Evolutionary conservation across 768 basidiomycete species (phyloP), one percentile per base, ranked within the genome.

Genomic region (Pisolithus tinctorius): DNA sequence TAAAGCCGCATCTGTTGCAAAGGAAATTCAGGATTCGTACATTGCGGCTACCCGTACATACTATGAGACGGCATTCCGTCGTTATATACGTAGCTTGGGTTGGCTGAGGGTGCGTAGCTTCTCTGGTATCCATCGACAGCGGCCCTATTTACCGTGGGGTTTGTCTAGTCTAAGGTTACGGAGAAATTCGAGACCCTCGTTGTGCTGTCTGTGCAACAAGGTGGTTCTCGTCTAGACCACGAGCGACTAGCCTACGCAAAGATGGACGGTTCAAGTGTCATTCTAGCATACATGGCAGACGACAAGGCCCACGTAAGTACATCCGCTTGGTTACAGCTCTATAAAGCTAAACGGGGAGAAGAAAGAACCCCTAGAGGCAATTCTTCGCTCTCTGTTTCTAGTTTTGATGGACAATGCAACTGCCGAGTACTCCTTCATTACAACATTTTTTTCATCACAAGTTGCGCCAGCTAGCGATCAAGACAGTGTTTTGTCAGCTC

Each of bases 381-480:
- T 97, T 23, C 75, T 92, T 55, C 83, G 95, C 25, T 95, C 94
- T 0, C 71, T 92, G 25, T 71, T 93, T 45, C 73, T 98, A 47
- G 94, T 96, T 48, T 80, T 98, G 54, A 84, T 95, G 79, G 93
- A 97, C 71, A 98, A 99, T 62, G 86, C 90, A 4, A 88, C 88
- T 1, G 82, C 93, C 27, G 95, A 98, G 69, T 95, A 93, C 68
- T 75, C 83, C 1, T 98, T 98, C 60, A 69, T 96, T 47, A 80
- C 82, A 9, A 72, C 82, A 0, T 98, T 99, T 72, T 98, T 98
- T 71, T 73, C 79, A 6, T 58, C 58, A 4, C 65, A 64, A 53
- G 62, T 64, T 1, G 50, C 69, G 2, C 66, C 70, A 17, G 61
- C 69, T 10, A 56, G 55, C 26, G 79, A 77, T 44, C 51, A 62